Evolutionary conservation across 345 rosid genomes (phyloP), one percentile per base, ranked within the genome.

Genomic region (Turnera subulata): DNA sequence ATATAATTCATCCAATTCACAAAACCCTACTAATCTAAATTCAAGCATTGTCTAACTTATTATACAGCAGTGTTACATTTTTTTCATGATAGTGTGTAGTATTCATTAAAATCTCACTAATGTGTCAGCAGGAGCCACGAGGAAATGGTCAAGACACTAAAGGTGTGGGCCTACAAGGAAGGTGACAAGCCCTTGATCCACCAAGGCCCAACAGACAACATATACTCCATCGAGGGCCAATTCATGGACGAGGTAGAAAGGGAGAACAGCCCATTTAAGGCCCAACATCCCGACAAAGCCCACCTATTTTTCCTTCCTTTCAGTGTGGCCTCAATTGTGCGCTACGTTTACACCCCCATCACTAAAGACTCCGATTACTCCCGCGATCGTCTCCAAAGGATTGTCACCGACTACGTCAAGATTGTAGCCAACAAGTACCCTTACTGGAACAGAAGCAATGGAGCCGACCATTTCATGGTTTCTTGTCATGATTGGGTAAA

Each of bases 401-500:
- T 80, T 16, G 15, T 63, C 21, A 42, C 20, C 4, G 87, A 85
- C 38, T 83, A 83, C 53, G 54, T 77, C 50, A 12, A 49, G 11
- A 65, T 76, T 6, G 44, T 78, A 1, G 67, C 81, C 6, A 21
- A 63, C 11, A 82, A 78, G 42, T 73, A 83, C 51, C 83, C 85
- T 16, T 85, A 73, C 7, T 86, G 89, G 93, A 86, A 81, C 11
- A 61, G 84, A 9, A 79, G 77, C 55, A 16, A 4, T 1, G 94
- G 94, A 3, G 82, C 85, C 48, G 94, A 83, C 26, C 85, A 81
- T 43, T 83, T 81, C 61, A 50, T 79, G 59, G 65, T 83, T 18
- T 79, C 86, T 1, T 81, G 85, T 37, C 89, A 83, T 53, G 89
- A 85, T 50, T 85, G 93, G 86, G 85, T 82, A 67, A 58, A n/a